These are phyloP conservation scores for Asterochloris erici DNA, from an alignment of 139 green algal genomes.

Conservation along the genomic window DNA sequence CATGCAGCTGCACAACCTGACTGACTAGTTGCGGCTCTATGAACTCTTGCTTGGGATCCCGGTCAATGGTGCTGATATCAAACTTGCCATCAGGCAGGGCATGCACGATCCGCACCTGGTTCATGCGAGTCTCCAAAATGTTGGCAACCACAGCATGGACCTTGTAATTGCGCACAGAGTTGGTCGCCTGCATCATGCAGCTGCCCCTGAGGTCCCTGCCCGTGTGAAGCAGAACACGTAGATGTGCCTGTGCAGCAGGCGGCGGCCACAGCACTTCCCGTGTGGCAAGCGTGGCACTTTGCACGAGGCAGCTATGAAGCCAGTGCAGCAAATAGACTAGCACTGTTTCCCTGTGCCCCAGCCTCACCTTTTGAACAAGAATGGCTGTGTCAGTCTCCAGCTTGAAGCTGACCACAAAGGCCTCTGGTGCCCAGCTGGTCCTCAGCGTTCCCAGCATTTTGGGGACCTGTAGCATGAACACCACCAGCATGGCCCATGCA, in stretches of 20 bases:
- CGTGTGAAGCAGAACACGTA: not conserved
- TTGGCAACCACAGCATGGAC: slow-evolving; percentile 96
- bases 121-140: slow-evolving; percentile 82
- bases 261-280: not conserved
- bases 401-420: slow-evolving; percentile 96
- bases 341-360: not conserved
- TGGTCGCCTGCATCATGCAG: slow-evolving; percentile 42
- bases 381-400: slow-evolving; percentile 91
- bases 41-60: not conserved
- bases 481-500: too few relatives aligned
- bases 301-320: not conserved
- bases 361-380: slow-evolving; percentile 57
- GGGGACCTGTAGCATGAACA: slow-evolving; percentile 59
- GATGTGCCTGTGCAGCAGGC: not conserved
- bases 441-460: slow-evolving; percentile 90
- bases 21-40: slow-evolving; percentile 10
- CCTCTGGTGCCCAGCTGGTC: slow-evolving; percentile 73
- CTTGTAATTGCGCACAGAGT: slow-evolving; percentile 65
- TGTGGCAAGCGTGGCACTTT: not conserved
- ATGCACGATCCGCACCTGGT: slow-evolving; percentile 65
- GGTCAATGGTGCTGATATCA: slow-evolving; percentile 5
- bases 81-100: not conserved
- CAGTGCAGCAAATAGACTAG: not conserved
- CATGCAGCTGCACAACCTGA: not conserved
- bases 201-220: not conserved